Evolutionary conservation across 2,329 filamentous ascomycete species (phyloP), one percentile per base, ranked within the genome.

Genomic region (Chrysoporthe puriensis): DNA sequence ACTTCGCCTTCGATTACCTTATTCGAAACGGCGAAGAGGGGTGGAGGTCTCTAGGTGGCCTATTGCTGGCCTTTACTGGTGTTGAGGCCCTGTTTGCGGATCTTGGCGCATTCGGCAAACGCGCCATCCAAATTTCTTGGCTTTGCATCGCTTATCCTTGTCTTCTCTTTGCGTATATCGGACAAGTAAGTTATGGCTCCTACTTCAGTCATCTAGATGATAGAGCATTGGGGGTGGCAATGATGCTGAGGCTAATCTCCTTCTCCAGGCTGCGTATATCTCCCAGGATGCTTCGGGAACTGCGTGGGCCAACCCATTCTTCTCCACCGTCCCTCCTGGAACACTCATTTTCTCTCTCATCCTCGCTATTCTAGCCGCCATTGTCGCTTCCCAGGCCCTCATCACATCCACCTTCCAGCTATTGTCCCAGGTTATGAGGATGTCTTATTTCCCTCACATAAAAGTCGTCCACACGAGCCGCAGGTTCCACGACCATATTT

Each of bases 81-180:
- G 90, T 92, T n/a, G 91, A 94, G 75, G 90, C 91, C 1, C 81
- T 94, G 0, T 94, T 93, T 74, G 91, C 91, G 3, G 91, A 94
- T 73, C 81, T 94, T 7, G 91, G 91, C 44, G 91, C 91, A 32
- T 94, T 94, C 76, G 87, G 85, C 76, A 84, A 86, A 72, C 81
- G 85, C 54, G 90, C 91, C 0, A 88, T 94, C 63, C 91, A 92
- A 74, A 81, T 94, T 18, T 90, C 86, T 56, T 94, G 91, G 91
- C 79, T 93, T 4, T 81, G 83, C 63, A 88, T 88, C 71, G 85
- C 86, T 2, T 91, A 88, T 70, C 92, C 92, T 0, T 92, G 90
- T 73, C 81, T 85, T 61, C 75, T 91, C 1, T 75, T 91, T 14
- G 86, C 88, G 1, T 93, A 93, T 73, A 86, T 86, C 66, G 91